Conservation (phyloP, 2,329 filamentous ascomycete species). For the Colletotrichum sublineola region DNA sequence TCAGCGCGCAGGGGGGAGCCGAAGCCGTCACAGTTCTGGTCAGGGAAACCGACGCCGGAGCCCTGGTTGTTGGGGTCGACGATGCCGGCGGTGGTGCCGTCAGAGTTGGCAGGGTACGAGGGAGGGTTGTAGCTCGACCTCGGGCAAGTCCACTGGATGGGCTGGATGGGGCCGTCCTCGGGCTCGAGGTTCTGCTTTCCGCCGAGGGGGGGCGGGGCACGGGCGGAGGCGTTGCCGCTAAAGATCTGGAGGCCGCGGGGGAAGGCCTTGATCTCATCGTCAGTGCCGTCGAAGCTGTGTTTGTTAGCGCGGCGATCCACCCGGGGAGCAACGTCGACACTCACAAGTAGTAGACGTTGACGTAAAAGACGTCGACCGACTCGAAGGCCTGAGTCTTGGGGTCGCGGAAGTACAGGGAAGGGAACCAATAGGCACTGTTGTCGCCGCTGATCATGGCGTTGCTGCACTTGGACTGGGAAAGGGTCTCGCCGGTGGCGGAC, state of each 20-base stretch:
- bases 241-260: conserved; percentile 80
- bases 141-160: conserved; percentile 72
- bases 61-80: conserved; percentile 67
- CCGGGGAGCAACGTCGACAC: conserved; percentile 41
- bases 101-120: conserved; percentile 66
- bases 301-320: conserved; percentile 46
- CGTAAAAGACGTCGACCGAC: conserved; percentile 77
- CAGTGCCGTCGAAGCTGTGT: conserved; percentile 69
- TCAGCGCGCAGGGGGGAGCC: conserved; percentile 74
- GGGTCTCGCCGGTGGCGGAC: conserved; percentile 70
- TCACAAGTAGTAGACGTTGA: conserved; percentile 83
- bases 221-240: conserved; percentile 71
- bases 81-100: conserved; percentile 69
- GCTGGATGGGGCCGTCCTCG: conserved; percentile 63
- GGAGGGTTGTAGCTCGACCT: conserved; percentile 62
- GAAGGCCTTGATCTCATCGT: conserved; percentile 77
- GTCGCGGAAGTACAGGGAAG: conserved; percentile 76
- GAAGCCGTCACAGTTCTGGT: conserved; percentile 74
- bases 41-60: conserved; percentile 76
- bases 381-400: conserved; percentile 73
- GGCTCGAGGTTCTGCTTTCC: conserved; percentile 65
- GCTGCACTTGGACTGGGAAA: conserved; percentile 75
- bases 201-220: conserved; percentile 67
- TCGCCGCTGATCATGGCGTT: conserved; percentile 78
- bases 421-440: conserved; percentile 83